Base-by-base conservation (phyloP, 2,329 filamentous ascomycete genomes). In the Cryphonectria carpinicola region DNA sequence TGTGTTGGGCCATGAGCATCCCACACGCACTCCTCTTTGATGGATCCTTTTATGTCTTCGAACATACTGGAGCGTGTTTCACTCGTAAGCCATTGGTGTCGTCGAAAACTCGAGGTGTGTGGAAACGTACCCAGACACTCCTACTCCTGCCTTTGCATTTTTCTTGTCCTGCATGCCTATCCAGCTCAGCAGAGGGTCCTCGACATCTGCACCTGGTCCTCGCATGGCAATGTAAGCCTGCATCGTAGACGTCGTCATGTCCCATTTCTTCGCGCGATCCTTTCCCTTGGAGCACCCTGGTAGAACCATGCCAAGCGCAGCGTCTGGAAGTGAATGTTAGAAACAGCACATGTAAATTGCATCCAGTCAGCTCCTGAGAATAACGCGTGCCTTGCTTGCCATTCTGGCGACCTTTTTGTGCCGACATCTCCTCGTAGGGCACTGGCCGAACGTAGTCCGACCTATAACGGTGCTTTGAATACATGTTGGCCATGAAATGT, bases 141-240 rank as follows among this genome's bases (percentile, higher is more conserved):
- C 65, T 1, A 41, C 19, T 19, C 62, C 65, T 1, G 41, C 35
- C 14, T 35, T 22, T 17, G 14, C 28, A 58, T 63, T 49, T n/a
- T 41, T 22, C 14, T 70, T 65, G 17, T 68, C 70, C 11, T 63
- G 70, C 11, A 71, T 63, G 28, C 72, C 74, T 63, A 76, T 76
- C 77, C 76, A 78, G 11, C 69, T 71, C 54, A 78, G 76, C 22
- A 81, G 68, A 2, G 79, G 76, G 28, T 77, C 76, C 0, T 73
- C 72, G 3, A 73, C 71, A 8, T 74, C 72, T 17, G 72, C 71
- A 17, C 74, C 70, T 8, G 77, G 76, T 1, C 79, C 79, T 25
- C 77, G 77, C 78, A 82, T 79, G 19, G 78, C 76, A 11, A 74
- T 74, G 69, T 81, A 82, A 1, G 80, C 77, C 65, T 76, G 73